Evolutionary conservation across 1,284 basidiomycete species (phyloP), one percentile per base, ranked within the genome.

Genomic region (Cutaneotrichosporon mucoides): DNA sequence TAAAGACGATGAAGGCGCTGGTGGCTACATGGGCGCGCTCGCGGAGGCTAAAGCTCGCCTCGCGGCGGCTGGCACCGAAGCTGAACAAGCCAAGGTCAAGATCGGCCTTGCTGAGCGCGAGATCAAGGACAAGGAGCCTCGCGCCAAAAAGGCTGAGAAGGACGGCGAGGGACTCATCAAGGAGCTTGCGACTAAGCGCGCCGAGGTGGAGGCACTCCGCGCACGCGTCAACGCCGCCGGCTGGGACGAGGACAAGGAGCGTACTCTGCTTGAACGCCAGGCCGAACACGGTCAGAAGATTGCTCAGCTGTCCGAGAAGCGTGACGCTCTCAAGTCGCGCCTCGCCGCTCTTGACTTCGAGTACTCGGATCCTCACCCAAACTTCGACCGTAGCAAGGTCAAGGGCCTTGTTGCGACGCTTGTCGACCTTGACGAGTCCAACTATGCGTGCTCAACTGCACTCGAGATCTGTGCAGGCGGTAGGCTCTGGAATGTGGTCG

Each of bases 1-100:
- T 47, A 73, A 71, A 9, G 80, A 80, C 43, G 84, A 85, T 4
- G 75, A 76, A 40, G 69, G 67, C 5, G 88, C 92, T 8, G 93
- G 94, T 9, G 94, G 94, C 0, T 99, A 97, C 77, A 88, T 98
- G 85, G 96, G 94, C 35, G 93, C 97, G 73, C 84, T 99, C 34
- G 90, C 93, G 2, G 88, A 90, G n/a, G 91, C 93, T 0, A 86
- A 86, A 64, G 85, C 85, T 2, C 84, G 86, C 8, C 81, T 89
- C 1, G 86, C 91, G 0, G 87, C 90, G 47, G 88, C 88, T 0
- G 81, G 84, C 6, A 88, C 92, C 0, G 92, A 95, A 70, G 89
- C 92, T 59, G 88, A 96, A 71, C 92, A 96, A 72, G 84, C 83
- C 62, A 86, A 86, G 57, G 82, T 88, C 52, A 88, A 89, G 73